Conservation (phyloP, 306 rosid species). For the Chamaecrista fasciculata region DNA sequence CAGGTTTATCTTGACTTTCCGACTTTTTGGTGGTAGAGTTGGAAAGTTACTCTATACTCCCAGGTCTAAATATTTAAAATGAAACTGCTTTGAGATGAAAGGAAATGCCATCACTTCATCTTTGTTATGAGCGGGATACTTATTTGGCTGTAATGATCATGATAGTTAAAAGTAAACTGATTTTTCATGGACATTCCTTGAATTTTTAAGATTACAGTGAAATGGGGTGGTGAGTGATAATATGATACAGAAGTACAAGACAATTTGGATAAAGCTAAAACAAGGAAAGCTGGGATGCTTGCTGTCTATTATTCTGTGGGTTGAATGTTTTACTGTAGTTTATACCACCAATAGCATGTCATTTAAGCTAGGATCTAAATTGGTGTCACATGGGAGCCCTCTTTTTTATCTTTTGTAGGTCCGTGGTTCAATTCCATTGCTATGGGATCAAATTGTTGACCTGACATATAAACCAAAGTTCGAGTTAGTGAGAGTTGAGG, state of each 20-base stretch:
- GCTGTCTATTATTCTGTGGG: background rate
- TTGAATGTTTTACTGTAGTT: constrained; percentile 1
- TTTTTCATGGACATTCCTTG: background rate
- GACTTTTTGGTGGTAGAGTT: background rate
- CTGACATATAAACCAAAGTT: constrained; percentile 85
- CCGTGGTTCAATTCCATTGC: constrained; percentile 81
- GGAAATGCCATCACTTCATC: constrained; percentile 15
- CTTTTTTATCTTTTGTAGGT: constrained; percentile 43
- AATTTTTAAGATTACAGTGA: background rate
- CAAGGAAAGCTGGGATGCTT: background rate
- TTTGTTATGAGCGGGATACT: background rate
- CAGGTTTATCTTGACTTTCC: background rate
- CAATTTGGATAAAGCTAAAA: background rate
- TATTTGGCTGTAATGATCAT: constrained; percentile 19
- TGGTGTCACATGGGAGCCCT: background rate
- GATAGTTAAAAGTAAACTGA: constrained; percentile 24
- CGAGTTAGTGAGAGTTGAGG: constrained; percentile 61
- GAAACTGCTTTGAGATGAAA: constrained; percentile 18
- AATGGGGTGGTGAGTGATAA: background rate
- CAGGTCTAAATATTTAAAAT: constrained; percentile 3
- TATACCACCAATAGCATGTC: background rate
- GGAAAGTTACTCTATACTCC: background rate
- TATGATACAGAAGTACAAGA: background rate
- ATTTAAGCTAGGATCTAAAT: background rate
- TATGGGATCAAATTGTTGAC: constrained; percentile 78